phyloP scores from a whole-genome alignment of 108 stramenopile genomes.

The Cyclotella atomus region DNA sequence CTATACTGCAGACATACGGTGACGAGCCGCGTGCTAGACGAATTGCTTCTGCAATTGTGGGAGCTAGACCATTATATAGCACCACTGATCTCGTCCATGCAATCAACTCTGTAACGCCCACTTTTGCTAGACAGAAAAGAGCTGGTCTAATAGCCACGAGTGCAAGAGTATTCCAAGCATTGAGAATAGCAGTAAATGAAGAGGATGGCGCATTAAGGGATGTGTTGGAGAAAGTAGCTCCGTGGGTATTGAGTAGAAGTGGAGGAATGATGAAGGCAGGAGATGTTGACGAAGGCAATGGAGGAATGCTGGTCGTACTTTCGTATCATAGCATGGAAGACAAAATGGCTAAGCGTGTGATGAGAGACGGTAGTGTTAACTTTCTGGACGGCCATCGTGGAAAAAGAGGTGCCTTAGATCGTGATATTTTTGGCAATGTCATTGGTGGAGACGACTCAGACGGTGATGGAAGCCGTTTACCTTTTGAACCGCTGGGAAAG shows the following conservation, averaged over 20 bases:
- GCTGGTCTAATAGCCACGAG: slow-evolving; percentile 83
- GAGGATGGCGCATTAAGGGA: slow-evolving; percentile 77
- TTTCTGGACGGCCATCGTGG: slow-evolving; percentile 8
- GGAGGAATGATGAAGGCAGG: slow-evolving; percentile 47
- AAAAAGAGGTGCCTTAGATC: slow-evolving; percentile 32
- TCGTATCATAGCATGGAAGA: slow-evolving; percentile 97
- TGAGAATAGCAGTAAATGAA: slow-evolving; percentile 92
- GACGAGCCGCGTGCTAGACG: slow-evolving; percentile 83
- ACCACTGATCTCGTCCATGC: slow-evolving; percentile 82
- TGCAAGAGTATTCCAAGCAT: slow-evolving; percentile 87
- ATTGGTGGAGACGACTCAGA: slow-evolving; percentile 30
- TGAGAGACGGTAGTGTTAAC: slow-evolving; percentile 77
- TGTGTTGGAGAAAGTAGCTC: slow-evolving; percentile 72
- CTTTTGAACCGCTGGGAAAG: slow-evolving; percentile 78
- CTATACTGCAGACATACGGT: slow-evolving; percentile 77
- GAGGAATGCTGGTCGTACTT: slow-evolving; percentile 72
- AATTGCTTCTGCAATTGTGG: slow-evolving; percentile 78
- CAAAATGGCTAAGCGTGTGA: slow-evolving; percentile 82
- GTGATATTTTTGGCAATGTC: slow-evolving; percentile 83
- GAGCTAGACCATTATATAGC: slow-evolving; percentile 72
- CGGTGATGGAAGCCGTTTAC: slow-evolving; percentile 26
- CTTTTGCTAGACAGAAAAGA: slow-evolving; percentile 72
- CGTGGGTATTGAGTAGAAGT: slow-evolving; percentile 55
- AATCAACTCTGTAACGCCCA: slow-evolving; percentile 75
- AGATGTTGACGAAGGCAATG: slow-evolving; percentile 3